Percentiles rank a stretch among this genome's conserved stretches.
Conservation (phyloP, 495 filamentous ascomycete species). For the Bombardia bombarda region DNA sequence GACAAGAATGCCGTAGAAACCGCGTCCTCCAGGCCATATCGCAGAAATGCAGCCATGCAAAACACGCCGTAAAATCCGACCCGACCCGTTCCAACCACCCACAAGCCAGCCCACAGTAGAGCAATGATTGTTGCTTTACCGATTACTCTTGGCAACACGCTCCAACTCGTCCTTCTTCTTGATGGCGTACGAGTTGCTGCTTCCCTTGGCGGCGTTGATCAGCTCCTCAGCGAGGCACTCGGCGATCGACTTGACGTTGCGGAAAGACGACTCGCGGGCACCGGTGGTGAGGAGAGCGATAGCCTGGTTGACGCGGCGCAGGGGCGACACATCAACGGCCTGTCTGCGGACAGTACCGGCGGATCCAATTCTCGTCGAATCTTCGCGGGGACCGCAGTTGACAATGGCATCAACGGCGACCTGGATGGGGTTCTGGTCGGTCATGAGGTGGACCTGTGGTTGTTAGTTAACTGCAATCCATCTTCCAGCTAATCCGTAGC, state of each 20-base stretch:
- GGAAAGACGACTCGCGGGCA: conserved; percentile 94
- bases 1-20: conserved; percentile 41
- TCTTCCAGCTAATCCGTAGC: too few relatives aligned
- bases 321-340: conserved; percentile 98
- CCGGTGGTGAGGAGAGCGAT: conserved; percentile 96
- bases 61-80: conserved; percentile 42
- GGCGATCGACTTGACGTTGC: conserved; percentile 96
- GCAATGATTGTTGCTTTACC: conserved; percentile 54
- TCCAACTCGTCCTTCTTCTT: conserved; percentile 99
- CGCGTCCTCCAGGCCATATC: conserved; percentile 38
- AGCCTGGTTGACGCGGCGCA: conserved; percentile 99
- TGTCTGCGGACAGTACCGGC: conserved; percentile 99
- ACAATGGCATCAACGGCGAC: conserved; percentile 98
- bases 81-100: conserved; percentile 7
- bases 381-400: conserved; percentile 99
- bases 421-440: conserved; percentile 99
- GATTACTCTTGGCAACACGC: conserved; percentile 99
- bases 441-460: conserved; percentile 90
- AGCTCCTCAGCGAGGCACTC: conserved; percentile 99
- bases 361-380: conserved; percentile 97
- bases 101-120: conserved; percentile 27
- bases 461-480: too few relatives aligned
- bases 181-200: conserved; percentile 99
- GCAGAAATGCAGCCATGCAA: conserved; percentile 41
- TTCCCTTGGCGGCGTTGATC: conserved; percentile 99